Conservation (phyloP, 306 rosid genomes). For the Elaeagnus macrophylla region DNA sequence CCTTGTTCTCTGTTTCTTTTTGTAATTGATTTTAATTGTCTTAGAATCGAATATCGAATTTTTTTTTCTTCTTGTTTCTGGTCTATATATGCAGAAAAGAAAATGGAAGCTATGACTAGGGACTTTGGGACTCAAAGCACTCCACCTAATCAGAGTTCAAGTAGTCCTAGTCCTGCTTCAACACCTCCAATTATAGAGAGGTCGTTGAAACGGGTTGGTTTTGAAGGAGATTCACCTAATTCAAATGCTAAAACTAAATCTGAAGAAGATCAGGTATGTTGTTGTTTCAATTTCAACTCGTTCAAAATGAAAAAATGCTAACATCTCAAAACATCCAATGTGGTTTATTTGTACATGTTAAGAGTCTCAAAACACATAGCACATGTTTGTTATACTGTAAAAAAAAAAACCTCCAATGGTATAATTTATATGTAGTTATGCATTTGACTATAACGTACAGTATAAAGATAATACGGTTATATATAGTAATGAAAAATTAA, state of each 20-base stretch:
- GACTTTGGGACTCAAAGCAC: conserved; percentile 88
- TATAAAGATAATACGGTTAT: too few relatives aligned
- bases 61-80: conserved; percentile 1
- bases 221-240: conserved; percentile 41
- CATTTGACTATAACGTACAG: too few relatives aligned
- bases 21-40: background rate
- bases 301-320: background rate
- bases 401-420: too few relatives aligned
- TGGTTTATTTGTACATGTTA: too few relatives aligned
- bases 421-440: too few relatives aligned
- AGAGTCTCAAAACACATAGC: too few relatives aligned
- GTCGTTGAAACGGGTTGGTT: conserved; percentile 28
- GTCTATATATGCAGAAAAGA: conserved; percentile 33
- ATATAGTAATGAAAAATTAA: too few relatives aligned
- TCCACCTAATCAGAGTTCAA: conserved; percentile 44
- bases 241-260: conserved; percentile 37
- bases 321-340: background rate
- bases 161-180: conserved; percentile 47
- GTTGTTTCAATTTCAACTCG: background rate
- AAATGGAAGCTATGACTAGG: conserved; percentile 47
- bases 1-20: background rate
- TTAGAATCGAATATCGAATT: background rate
- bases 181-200: conserved; percentile 58
- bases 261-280: conserved; percentile 43
- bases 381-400: too few relatives aligned